A percentile compares a stretch with the other conserved stretches of the same genome.
Conservation (phyloP, 202 grass and related monocot genomes). For the Hordeum pubiflorum region DNA sequence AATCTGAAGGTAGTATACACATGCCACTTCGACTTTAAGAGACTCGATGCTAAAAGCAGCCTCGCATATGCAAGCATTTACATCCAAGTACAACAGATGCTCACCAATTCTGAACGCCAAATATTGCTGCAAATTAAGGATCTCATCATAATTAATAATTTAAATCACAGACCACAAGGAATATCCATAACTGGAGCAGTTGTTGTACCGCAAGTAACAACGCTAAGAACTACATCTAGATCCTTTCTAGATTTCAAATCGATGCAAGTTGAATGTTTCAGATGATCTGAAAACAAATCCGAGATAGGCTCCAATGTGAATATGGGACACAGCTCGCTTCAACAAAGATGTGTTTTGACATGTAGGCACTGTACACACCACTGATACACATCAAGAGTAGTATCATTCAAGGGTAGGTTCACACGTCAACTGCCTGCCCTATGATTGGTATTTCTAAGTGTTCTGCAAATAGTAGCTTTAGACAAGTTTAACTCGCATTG, state of each 20-base stretch:
- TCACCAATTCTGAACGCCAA: slow-evolving; percentile 66
- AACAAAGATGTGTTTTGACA: background rate
- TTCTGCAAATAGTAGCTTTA: slow-evolving; percentile 5
- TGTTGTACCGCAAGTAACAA: background rate
- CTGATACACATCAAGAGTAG: slow-evolving; percentile 7
- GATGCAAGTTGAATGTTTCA: background rate
- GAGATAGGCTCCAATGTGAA: background rate
- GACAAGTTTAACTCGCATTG: background rate
- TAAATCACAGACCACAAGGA: slow-evolving; percentile 2
- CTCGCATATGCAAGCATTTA: slow-evolving; percentile 41
- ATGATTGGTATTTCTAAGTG: background rate
- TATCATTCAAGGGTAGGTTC: background rate
- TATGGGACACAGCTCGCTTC: background rate
- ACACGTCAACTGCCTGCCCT: background rate
- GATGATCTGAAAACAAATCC: background rate
- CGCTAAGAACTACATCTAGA: background rate
- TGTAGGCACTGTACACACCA: background rate
- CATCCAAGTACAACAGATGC: slow-evolving; percentile 58
- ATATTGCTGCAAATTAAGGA: slow-evolving; percentile 41
- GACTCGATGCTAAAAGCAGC: slow-evolving; percentile 42
- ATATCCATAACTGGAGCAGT: background rate
- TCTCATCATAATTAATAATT: background rate
- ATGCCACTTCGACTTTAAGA: slow-evolving; percentile 85
- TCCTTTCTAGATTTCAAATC: background rate
- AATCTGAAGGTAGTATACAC: slow-evolving; percentile 77